Percentiles rank a stretch among this genome's conserved stretches.
Evolutionary conservation across 2,329 filamentous ascomycete genomes (phyloP).

Genomic region (Allantophomopsis cytisporea): DNA sequence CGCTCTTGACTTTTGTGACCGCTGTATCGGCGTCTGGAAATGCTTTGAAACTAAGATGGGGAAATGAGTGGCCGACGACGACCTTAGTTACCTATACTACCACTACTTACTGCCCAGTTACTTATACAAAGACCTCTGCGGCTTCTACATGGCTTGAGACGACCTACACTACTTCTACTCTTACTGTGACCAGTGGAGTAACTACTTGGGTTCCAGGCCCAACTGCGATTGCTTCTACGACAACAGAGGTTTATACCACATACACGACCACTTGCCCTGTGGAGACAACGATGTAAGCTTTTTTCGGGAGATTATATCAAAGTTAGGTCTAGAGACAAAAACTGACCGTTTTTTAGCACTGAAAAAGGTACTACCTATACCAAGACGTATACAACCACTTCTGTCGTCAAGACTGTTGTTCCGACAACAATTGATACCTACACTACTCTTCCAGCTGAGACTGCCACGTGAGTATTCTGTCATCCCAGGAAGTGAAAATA

Average conservation of each 20-base stretch:
- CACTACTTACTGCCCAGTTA: constrained; percentile 11
- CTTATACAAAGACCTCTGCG: constrained; percentile 8
- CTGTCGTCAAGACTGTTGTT: constrained; percentile 6
- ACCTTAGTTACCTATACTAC: constrained; percentile 9
- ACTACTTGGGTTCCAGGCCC: constrained; percentile 5
- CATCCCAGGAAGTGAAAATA: no score
- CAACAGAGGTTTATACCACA: constrained; percentile 9
- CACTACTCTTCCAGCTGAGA: constrained; percentile 4
- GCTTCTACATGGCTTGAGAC: constrained; percentile 12
- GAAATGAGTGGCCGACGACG: constrained; percentile 1
- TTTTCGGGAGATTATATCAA: background rate
- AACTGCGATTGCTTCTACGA: constrained; percentile 4
- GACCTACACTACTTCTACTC: constrained; percentile 11
- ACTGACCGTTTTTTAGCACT: background rate
- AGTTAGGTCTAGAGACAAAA: background rate
- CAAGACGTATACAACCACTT: constrained; percentile 13
- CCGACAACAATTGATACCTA: background rate
- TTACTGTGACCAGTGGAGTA: constrained; percentile 9
- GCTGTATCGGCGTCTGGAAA: constrained; percentile 6
- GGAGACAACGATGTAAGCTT: background rate
- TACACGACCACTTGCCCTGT: background rate
- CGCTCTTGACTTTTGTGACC: constrained; percentile 13
- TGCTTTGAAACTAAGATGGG: constrained; percentile 4
- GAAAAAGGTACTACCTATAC: constrained; percentile 6
- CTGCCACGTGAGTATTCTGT: background rate